Percentiles rank a stretch among this genome's conserved stretches.
phyloP scores from a whole-genome alignment of 2,329 filamentous ascomycete species.

The Exophiala calicioides region DNA sequence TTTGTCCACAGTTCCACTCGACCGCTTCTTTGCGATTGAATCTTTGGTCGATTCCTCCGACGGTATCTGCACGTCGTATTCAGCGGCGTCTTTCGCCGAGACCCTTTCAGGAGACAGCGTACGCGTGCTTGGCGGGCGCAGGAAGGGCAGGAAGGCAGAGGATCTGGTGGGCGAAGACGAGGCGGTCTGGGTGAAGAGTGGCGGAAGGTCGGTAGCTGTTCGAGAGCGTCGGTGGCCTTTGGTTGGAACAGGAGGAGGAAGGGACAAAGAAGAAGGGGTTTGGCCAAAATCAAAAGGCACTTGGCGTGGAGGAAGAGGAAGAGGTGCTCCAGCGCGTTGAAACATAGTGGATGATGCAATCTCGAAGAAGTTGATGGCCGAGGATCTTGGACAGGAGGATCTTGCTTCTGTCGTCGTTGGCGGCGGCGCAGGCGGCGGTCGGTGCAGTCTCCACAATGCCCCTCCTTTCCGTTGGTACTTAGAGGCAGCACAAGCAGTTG shows the following conservation, averaged over 20 bases:
- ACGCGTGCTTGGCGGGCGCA: constrained; percentile 23
- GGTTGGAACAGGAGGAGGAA: constrained; percentile 25
- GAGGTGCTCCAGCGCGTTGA: constrained; percentile 15
- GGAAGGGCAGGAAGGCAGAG: constrained; percentile 30
- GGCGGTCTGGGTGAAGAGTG: constrained; percentile 19
- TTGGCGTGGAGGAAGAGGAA: constrained; percentile 8
- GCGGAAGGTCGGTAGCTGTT: constrained; percentile 27
- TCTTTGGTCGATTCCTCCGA: constrained; percentile 11
- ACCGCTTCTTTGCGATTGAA: constrained; percentile 21
- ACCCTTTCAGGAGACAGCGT: constrained; percentile 28
- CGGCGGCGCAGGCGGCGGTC: too few species aligned
- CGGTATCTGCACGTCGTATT: constrained; percentile 6
- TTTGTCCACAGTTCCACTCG: constrained; percentile 14
- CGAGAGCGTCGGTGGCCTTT: constrained; percentile 28
- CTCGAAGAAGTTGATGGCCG: constrained; percentile 3
- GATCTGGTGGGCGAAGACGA: constrained; percentile 29
- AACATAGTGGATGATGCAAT: constrained; percentile 28
- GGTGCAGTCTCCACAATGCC: too few species aligned
- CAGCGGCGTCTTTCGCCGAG: constrained; percentile 16
- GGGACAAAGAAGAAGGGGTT: constrained; percentile 13
- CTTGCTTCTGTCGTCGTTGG: too few species aligned
- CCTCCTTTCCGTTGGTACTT: neutral
- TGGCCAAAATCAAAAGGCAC: constrained; percentile 15
- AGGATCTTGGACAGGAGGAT: neutral
- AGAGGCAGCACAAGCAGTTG: too few species aligned